Evolutionary conservation across 495 filamentous ascomycete species (phyloP).

Genomic region (Cetradonia linearis): DNA sequence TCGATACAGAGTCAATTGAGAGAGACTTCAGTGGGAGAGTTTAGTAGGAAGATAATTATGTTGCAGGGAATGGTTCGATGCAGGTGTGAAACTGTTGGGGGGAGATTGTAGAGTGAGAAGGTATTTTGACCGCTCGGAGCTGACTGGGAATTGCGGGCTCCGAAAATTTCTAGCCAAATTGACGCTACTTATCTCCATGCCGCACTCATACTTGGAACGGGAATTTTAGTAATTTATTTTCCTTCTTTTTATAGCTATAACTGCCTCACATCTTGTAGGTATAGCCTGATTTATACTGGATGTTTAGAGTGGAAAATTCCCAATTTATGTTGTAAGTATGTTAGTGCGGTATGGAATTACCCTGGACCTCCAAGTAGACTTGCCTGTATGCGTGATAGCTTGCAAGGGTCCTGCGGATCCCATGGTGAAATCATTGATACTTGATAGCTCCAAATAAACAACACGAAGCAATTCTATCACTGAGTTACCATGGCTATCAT

Average conservation of each 20-base stretch:
- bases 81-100: neutral
- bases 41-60: neutral
- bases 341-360: neutral
- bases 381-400: neutral
- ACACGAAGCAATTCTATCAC: too few relatives aligned
- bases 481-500: conserved; percentile 30
- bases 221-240: too few relatives aligned
- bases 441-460: neutral
- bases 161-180: conserved; percentile 2
- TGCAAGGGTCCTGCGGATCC: neutral
- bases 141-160: neutral
- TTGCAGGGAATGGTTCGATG: neutral
- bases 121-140: neutral
- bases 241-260: too few relatives aligned
- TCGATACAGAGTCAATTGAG: conserved; percentile 9
- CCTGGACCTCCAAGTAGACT: too few relatives aligned
- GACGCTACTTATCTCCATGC: too few relatives aligned
- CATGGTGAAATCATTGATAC: neutral
- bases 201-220: too few relatives aligned
- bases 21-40: neutral
- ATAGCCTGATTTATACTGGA: too few relatives aligned
- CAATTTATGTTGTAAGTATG: conserved; percentile 7
- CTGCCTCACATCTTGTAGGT: too few relatives aligned
- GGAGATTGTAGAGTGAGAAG: neutral
- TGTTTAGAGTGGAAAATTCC: too few relatives aligned